Base-by-base conservation (phyloP, 352 stramenopile genomes). In the Thalassiosira allenii region DNA sequence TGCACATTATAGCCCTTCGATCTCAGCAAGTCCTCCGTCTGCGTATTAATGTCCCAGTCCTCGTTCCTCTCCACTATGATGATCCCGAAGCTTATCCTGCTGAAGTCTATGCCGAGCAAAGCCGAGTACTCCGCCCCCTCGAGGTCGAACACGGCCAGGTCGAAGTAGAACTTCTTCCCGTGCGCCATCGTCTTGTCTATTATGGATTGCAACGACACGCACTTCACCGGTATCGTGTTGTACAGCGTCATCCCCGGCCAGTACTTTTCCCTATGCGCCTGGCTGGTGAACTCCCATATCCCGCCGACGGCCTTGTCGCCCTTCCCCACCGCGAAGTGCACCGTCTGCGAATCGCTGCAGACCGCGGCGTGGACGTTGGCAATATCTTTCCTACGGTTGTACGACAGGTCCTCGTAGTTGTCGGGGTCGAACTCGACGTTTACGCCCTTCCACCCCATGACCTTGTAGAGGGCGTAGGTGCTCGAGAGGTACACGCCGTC, bases 291-390 rank as follows among this genome's bases (percentile, higher is more conserved):
- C 37, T 83, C 75, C 75, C 75, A 83, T 49, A 83, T 71, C 5
- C 75, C 75, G 11, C 41, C 27, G 1, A 43, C 49, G 32, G 51
- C 34, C 17, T 68, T 79, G 12, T 67, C 29, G 25, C 57, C 25
- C 2, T 63, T 64, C 43, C 20, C 54, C 43, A 53, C 22, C n/a
- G 47, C 64, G 52, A 68, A 82, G n/a, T 82, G 73, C 11, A 82
- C 64, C 23, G 63, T 61, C 34, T 52, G 33, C 51, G 32, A 25
- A 54, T 73, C 65, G 11, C 54, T 77, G 49, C 76, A 84, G 17
- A 84, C 70, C 25, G 69, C 76, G 20, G 69, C 61, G 32, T 84
- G 69, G 23, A 84, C 56, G 54, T 77, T 81, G 1, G 69, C 70
- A 29, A 84, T 73, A 44, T 84, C 76, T 6, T 72, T n/a, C 0